Base-by-base conservation (phyloP, 1,284 basidiomycete genomes). In the Trametes pubescens region DNA sequence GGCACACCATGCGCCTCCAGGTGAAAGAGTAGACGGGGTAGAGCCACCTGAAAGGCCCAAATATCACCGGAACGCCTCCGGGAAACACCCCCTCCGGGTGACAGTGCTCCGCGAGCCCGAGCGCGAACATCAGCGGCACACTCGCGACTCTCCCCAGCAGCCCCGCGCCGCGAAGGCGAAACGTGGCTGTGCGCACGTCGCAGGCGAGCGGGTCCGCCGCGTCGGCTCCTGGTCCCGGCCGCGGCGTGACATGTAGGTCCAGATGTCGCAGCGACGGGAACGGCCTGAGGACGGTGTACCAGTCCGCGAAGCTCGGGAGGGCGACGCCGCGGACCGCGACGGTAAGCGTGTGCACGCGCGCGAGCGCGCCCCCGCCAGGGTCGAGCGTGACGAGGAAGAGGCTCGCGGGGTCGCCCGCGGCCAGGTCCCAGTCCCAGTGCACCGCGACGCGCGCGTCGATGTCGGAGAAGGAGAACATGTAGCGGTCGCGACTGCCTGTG, bases 391-490 rank as follows among this genome's bases (percentile, higher is more conserved):
- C 54, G 51, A 60, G 61, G 5, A 35, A 43, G 6, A 65, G 54
- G 51, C 46, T 58, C n/a, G 66, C 53, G 18, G 54, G 38, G 26
- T 46, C 40, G 26, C 46, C 51, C 4, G 22, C 54, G 5, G 52
- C 35, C 1, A 44, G 32, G 4, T 44, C 18, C 66, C 66, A 67
- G 43, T 61, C 54, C 66, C 66, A 67, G 51, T 48, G 48, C 14
- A 67, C 47, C 29, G 55, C 44, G 21, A 64, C 44, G 44, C 63
- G 66, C n/a, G 38, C 35, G 46, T 56, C 35, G 37, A n/a, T 13
- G 47, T 67, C 66, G 38, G 62, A 59, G 40, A 67, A 51, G 26
- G 38, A 58, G 57, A 67, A 57, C n/a, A 47, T 34, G 46, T 58
- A 60, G 26, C 26, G 16, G 22, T 47, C 34, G 26, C 21, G n/a